phyloP scores from a whole-genome alignment of 495 filamentous ascomycete genomes.

The Hypoxylon lienhwacheense region DNA sequence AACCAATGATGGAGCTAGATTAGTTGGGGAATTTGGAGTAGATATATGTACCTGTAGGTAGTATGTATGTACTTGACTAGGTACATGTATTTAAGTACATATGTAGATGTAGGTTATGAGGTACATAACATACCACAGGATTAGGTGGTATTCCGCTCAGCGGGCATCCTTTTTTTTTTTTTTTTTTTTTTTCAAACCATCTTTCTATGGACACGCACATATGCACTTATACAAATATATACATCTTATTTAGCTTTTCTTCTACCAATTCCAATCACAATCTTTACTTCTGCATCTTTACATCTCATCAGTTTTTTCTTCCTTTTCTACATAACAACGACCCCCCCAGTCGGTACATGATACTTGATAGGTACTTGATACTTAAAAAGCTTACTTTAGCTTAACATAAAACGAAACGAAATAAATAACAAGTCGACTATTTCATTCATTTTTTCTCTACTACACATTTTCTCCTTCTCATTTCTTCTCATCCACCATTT shows the following conservation, averaged over 20 bases:
- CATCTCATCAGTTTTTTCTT: too few relatives aligned
- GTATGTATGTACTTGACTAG: too few relatives aligned
- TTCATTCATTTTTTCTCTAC: slow-evolving; percentile 23
- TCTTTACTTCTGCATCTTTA: neutral
- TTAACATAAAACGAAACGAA: slow-evolving; percentile 6
- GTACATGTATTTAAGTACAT: too few relatives aligned
- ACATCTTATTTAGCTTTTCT: slow-evolving; percentile 1
- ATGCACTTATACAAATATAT: slow-evolving; percentile 1
- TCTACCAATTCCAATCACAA: too few relatives aligned
- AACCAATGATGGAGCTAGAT: slow-evolving; percentile 8
- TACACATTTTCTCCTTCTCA: slow-evolving; percentile 7
- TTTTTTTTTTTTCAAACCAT: neutral
- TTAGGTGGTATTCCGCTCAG: too few relatives aligned
- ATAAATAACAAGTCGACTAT: slow-evolving; percentile 18
- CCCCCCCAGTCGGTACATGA: slow-evolving; percentile 14
- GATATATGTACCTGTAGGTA: too few relatives aligned
- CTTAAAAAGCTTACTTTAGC: slow-evolving; percentile 12
- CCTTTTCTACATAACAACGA: neutral
- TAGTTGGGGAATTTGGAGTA: too few relatives aligned
- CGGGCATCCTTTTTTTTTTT: too few relatives aligned
- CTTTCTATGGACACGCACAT: slow-evolving; percentile 1
- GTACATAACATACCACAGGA: too few relatives aligned
- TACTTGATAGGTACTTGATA: slow-evolving; percentile 14
- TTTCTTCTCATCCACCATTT: slow-evolving; percentile 16
- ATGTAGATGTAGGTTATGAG: too few relatives aligned